A percentile compares a stretch with the other conserved stretches of the same genome.
Evolutionary conservation across 2,329 filamentous ascomycete genomes (phyloP).

Genomic region (Paramyrothecium sp.): DNA sequence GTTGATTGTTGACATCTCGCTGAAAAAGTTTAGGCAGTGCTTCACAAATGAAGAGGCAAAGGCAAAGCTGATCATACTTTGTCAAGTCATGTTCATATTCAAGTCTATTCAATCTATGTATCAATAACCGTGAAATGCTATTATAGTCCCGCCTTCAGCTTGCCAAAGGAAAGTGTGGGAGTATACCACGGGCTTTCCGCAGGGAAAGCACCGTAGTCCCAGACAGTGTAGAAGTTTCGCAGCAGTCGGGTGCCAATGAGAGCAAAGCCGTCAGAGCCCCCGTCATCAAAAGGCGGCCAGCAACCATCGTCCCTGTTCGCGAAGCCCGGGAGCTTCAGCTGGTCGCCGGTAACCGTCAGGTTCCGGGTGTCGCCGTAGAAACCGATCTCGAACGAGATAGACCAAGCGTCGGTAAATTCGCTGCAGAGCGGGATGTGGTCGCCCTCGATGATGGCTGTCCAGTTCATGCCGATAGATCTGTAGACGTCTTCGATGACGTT

Average conservation of each 20-base stretch:
- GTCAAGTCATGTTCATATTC: too few relatives aligned
- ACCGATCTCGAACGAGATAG: conserved; percentile 24
- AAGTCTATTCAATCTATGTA: too few relatives aligned
- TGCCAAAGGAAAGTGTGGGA: conserved; percentile 18
- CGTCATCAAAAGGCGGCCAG: conserved; percentile 31
- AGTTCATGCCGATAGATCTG: conserved; percentile 32
- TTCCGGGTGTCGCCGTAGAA: conserved; percentile 15
- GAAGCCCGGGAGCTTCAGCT: conserved; percentile 28
- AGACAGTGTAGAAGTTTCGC: conserved; percentile 30
- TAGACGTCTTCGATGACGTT: conserved; percentile 24
- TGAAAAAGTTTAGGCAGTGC: too few relatives aligned
- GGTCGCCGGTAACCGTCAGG: conserved; percentile 28
- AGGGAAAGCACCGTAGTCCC: conserved; percentile 23
- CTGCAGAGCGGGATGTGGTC: conserved; percentile 28
- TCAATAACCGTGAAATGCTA: too few relatives aligned
- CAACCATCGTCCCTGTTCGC: conserved; percentile 29
- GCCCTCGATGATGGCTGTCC: conserved; percentile 21
- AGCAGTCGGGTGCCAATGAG: conserved; percentile 27
- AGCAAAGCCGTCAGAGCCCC: conserved; percentile 18
- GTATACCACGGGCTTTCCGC: neutral
- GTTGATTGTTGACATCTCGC: neutral
- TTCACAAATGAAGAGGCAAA: too few relatives aligned
- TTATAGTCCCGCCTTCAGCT: conserved; percentile 14
- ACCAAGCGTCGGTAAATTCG: conserved; percentile 35
- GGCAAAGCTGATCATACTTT: too few relatives aligned